Conservation (phyloP, 2,329 filamentous ascomycete genomes). For the Aspergillus sp. region DNA sequence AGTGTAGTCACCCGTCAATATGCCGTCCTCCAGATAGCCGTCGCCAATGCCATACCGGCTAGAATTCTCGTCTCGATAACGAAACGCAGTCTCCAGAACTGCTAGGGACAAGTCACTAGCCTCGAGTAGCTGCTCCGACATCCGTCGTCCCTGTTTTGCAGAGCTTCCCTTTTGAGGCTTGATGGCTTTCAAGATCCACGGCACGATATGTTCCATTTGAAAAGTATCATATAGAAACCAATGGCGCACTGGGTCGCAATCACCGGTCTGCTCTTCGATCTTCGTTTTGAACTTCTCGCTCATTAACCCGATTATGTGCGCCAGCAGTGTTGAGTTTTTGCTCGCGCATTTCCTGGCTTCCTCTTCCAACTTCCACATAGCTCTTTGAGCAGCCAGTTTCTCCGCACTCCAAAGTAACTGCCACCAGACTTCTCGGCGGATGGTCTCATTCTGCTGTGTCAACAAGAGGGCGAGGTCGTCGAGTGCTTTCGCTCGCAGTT, state of each 20-base stretch:
- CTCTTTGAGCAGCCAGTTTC: slow-evolving; percentile 77
- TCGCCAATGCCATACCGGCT: slow-evolving; percentile 70
- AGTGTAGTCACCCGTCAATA: slow-evolving; percentile 65
- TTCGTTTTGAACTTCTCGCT: slow-evolving; percentile 74
- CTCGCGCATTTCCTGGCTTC: slow-evolving; percentile 60
- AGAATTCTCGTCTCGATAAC: slow-evolving; percentile 72
- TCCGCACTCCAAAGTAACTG: slow-evolving; percentile 84
- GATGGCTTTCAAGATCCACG: slow-evolving; percentile 76
- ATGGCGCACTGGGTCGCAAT: slow-evolving; percentile 77
- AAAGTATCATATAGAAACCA: slow-evolving; percentile 81
- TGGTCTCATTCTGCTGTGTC: slow-evolving; percentile 59
- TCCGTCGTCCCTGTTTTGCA: slow-evolving; percentile 52
- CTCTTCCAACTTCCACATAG: slow-evolving; percentile 81
- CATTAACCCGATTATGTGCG: slow-evolving; percentile 74
- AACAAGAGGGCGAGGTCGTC: slow-evolving; percentile 74
- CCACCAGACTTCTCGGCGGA: slow-evolving; percentile 74
- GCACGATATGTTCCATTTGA: slow-evolving; percentile 72
- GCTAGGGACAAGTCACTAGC: slow-evolving; percentile 73
- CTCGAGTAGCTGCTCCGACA: slow-evolving; percentile 59
- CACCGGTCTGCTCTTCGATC: slow-evolving; percentile 64
- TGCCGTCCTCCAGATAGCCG: slow-evolving; percentile 66
- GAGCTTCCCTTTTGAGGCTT: slow-evolving; percentile 68
- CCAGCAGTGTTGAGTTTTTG: slow-evolving; percentile 69
- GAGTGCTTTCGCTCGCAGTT: slow-evolving; percentile 70
- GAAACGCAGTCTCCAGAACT: slow-evolving; percentile 63